phyloP scores from a whole-genome alignment of 2,329 filamentous ascomycete genomes.

The Exutisphaerella laricina region DNA sequence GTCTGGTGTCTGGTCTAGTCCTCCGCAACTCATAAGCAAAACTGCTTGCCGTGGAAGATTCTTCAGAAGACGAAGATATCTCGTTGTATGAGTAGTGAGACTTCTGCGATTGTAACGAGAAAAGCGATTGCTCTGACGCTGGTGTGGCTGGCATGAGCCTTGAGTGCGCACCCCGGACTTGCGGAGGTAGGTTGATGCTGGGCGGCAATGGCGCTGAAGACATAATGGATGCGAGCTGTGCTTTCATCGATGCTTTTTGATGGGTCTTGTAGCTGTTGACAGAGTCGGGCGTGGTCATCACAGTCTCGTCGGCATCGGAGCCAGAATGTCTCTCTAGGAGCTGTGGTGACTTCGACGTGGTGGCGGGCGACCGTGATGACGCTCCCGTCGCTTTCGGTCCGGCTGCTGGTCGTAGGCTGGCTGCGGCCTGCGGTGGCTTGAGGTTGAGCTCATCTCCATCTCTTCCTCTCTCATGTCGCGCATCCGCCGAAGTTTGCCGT shows the following conservation, averaged over 20 bases:
- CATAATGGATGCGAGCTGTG: conserved; percentile 12
- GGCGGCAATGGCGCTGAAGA: conserved; percentile 3
- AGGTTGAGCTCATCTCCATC: conserved; percentile 17
- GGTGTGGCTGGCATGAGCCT: neutral
- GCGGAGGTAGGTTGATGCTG: too few relatives aligned
- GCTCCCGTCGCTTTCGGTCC: conserved; percentile 27
- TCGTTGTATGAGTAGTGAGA: conserved; percentile 1
- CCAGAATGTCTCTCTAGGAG: conserved; percentile 31
- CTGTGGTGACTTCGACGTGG: conserved; percentile 31
- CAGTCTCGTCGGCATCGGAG: conserved; percentile 30
- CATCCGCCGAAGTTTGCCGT: conserved; percentile 19
- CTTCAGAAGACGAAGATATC: conserved; percentile 12
- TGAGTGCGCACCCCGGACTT: too few relatives aligned
- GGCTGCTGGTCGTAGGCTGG: conserved; percentile 24
- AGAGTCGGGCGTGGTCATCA: conserved; percentile 12
- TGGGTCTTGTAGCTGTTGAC: conserved; percentile 14
- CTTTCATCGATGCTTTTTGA: conserved; percentile 12
- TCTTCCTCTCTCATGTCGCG: conserved; percentile 18
- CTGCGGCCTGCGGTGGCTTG: conserved; percentile 13
- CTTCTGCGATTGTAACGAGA: too few relatives aligned
- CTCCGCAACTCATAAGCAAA: conserved; percentile 24
- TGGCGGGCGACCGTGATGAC: conserved; percentile 28
- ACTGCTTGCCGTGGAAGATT: conserved; percentile 27
- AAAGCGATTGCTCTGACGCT: too few relatives aligned
- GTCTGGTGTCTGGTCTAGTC: conserved; percentile 21